Evolutionary conservation across 169 alveolate species (phyloP), one percentile per base, ranked within the genome.

Genomic region (Eimeria sp.): DNA sequence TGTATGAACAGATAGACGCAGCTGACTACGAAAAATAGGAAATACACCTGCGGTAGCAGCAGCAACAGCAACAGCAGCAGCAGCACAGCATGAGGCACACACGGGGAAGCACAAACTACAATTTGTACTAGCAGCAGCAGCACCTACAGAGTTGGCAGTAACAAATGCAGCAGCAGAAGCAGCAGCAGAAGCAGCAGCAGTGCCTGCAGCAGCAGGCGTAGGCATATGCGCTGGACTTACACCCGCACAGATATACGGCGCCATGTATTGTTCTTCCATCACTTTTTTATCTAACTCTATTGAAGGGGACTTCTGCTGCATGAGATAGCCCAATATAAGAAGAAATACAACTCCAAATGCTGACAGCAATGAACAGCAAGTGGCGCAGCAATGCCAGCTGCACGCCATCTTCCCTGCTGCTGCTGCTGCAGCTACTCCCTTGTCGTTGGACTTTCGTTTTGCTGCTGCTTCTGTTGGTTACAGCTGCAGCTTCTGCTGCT

Each of bases 191-290:
- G 11, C 62, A 78, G 88, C n/a, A 37, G 60, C 72, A 58, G 90
- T 54, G 58, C 76, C 90, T 58, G 72, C n/a, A 83, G 74, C 90
- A 83, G 76, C 90, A 83, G 76, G 64, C 6, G 54, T 20, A 2
- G 64, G 71, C 27, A 20, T 11, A 49, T 52, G 40, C 16, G 25
- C n/a, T 20, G 49, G 27, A 52, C 93, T 46, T 60, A 87, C 93
- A 52, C 93, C 93, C 60, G 93, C 93, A 72, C 93, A 87, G 25
- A 87, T 87, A 72, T 87, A 87, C 9, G 93, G 93, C n/a, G 93
- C 93, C 64, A 87, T 40, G n/a, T 62, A 87, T 54, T 87, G 93
- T 43, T 87, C 74, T n/a, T 87, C 93, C 93, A 87, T 87, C 27
- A 87, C 93, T 37, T 64, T 43, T 1, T 4, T 43, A 11, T 87